Conservation (phyloP, 768 basidiomycete species). For the Panaeolus papilionaceus region DNA sequence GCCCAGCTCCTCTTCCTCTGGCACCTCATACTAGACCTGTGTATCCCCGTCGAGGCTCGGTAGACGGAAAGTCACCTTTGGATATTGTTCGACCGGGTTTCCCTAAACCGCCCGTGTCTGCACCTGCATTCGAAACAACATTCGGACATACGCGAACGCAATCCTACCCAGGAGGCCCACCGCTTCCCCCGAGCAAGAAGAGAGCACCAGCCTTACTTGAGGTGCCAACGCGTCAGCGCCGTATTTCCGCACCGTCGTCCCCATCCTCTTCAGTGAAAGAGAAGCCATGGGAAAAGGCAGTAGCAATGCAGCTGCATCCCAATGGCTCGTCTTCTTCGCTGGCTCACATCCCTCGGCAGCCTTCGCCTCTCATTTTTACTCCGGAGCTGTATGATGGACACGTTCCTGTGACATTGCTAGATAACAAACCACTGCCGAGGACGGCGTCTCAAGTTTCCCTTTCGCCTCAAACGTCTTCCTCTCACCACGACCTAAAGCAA, state of each 20-base stretch:
- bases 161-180: conserved; percentile 1
- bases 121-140: background rate
- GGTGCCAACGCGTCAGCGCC: background rate
- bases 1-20: background rate
- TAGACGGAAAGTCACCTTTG: conserved; percentile 3
- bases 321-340: background rate
- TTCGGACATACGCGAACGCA: conserved; percentile 1
- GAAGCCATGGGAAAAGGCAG: conserved; percentile 9
- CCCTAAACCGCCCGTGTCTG: background rate
- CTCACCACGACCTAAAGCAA: background rate
- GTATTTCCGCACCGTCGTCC: conserved; percentile 3
- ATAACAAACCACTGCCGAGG: background rate
- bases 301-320: background rate
- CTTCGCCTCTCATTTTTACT: conserved; percentile 11
- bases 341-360: conserved; percentile 1
- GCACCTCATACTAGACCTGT: background rate
- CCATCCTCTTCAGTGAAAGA: background rate
- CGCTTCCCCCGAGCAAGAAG: background rate
- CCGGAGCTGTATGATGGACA: conserved; percentile 10
- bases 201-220: background rate
- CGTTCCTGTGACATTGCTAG: conserved; percentile 11
- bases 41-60: background rate
- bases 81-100: background rate
- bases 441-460: conserved; percentile 1
- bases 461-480: background rate